Percentiles rank a stretch among this genome's conserved stretches.
Conservation (phyloP, 1,284 basidiomycete genomes). For the Ceratobasidium sp. region DNA sequence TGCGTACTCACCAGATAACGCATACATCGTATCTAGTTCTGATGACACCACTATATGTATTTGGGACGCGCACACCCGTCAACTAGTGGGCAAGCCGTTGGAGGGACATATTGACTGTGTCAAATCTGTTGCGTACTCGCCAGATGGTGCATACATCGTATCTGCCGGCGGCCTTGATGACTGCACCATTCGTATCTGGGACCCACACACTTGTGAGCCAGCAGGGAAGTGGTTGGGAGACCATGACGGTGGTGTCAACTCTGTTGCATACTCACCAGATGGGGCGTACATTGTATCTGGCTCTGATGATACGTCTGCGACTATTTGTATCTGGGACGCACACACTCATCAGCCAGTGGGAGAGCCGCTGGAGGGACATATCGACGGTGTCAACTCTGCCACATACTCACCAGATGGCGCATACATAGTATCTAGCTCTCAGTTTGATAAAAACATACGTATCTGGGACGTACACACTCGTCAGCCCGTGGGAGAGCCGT, state of each 20-base stretch:
- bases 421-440: conserved; percentile 42
- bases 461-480: conserved; percentile 29
- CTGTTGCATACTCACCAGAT: conserved; percentile 18
- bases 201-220: not conserved
- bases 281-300: conserved; percentile 17
- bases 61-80: conserved; percentile 26
- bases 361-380: conserved; percentile 3
- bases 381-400: not conserved
- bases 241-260: not conserved
- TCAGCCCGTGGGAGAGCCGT: not conserved
- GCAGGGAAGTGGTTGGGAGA: not conserved
- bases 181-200: conserved; percentile 29
- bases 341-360: not conserved
- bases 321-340: conserved; percentile 41
- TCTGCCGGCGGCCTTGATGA: conserved; percentile 24
- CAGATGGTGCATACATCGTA: too few relatives aligned
- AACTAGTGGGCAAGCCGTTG: not conserved
- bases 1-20: conserved; percentile 42
- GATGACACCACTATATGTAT: conserved; percentile 32
- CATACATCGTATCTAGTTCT: conserved; percentile 28
- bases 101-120: conserved; percentile 26
- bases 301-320: conserved; percentile 24
- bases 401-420: conserved; percentile 27
- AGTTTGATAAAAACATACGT: conserved; percentile 24
- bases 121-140: conserved; percentile 22